These are phyloP conservation scores for Lichtheimia hyalospora DNA, from an alignment of 371 early-diverging fungal genomes.

Conservation along the genomic window DNA sequence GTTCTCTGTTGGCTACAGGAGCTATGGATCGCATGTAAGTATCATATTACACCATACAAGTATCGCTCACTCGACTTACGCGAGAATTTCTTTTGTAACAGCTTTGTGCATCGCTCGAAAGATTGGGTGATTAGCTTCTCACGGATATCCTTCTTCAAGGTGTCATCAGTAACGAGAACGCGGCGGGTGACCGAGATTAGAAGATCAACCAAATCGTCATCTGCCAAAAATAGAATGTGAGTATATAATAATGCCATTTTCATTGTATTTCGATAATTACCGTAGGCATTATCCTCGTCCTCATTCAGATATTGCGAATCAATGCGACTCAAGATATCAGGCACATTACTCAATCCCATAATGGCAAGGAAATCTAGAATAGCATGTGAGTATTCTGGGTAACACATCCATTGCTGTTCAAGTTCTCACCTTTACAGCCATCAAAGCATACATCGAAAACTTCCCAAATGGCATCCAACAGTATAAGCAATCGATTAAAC, in stretches of 20 bases:
- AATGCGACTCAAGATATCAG: slow-evolving; percentile 9
- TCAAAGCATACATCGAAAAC: slow-evolving; percentile 25
- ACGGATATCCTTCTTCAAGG: slow-evolving; percentile 8
- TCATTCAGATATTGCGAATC: slow-evolving; percentile 21
- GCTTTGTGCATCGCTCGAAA: slow-evolving; percentile 13
- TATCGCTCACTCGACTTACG: slow-evolving; percentile 13
- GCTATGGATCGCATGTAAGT: slow-evolving; percentile 5
- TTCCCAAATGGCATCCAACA: slow-evolving; percentile 32
- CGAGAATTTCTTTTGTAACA: slow-evolving; percentile 18
- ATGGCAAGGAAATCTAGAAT: not conserved
- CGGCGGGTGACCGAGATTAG: slow-evolving; percentile 27
- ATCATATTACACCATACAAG: not conserved
- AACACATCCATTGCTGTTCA: not conserved
- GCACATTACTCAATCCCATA: not conserved
- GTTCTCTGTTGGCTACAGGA: slow-evolving; percentile 23
- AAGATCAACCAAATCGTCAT: slow-evolving; percentile 25
- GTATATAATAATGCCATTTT: not conserved
- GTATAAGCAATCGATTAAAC: slow-evolving; percentile 20
- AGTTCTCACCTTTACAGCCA: slow-evolving; percentile 5
- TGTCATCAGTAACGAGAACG: slow-evolving; percentile 12
- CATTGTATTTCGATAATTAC: slow-evolving; percentile 11
- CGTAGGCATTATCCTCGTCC: slow-evolving; percentile 30
- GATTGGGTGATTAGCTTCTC: slow-evolving; percentile 11
- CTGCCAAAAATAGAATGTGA: slow-evolving; percentile 11
- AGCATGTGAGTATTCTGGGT: not conserved